Base-by-base conservation (phyloP, 2,329 filamentous ascomycete genomes). In the Stromatinia cepivora region DNA sequence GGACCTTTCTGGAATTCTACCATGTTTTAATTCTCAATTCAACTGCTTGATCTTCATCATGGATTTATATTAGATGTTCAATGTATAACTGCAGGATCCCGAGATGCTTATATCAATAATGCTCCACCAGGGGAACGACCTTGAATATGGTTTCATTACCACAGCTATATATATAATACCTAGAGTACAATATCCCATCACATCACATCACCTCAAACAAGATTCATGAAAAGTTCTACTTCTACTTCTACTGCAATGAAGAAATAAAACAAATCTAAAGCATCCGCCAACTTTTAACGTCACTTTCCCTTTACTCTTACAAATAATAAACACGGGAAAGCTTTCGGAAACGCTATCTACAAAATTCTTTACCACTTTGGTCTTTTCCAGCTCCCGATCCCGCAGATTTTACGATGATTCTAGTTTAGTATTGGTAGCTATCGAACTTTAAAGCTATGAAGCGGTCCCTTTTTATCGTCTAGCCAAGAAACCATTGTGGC, bases 51-150 rank as follows among this genome's bases (percentile, higher is more conserved):
- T 59, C 56, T 59, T 45, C 56, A 28, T 25, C 56, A 59, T 59
- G 56, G 56, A 28, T 59, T 28, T 59, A 59, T 20, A 28, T 42
- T 45, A 22, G n/a, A 59, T 45, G n/a, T 59, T 58, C 34, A 25
- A 17, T 28, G n/a, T 36, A 22, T 11, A 20, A n/a, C 36, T 28
- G n/a, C 15, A 17, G 25, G 56, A 28, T 42, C n/a, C 17, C 17
- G 34, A 58, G 36, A 58, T 28, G 17, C 25, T 17, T 36, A 57
- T 22, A n/a, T 39, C 20, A 4, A 57, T 15, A 13, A 39, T 42
- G 54, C 54, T 58, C 54, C 54, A 58, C 54, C 53, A 36, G 39
- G 39, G 13, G 13, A 17, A 42, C 39, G 39, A 42, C 39, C 13
- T 42, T 42, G 39, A 42, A 42, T 42, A 42, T 15, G 11, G 39